Conservation (phyloP, 2,329 filamentous ascomycete genomes). For the Lanzia echinophila region DNA sequence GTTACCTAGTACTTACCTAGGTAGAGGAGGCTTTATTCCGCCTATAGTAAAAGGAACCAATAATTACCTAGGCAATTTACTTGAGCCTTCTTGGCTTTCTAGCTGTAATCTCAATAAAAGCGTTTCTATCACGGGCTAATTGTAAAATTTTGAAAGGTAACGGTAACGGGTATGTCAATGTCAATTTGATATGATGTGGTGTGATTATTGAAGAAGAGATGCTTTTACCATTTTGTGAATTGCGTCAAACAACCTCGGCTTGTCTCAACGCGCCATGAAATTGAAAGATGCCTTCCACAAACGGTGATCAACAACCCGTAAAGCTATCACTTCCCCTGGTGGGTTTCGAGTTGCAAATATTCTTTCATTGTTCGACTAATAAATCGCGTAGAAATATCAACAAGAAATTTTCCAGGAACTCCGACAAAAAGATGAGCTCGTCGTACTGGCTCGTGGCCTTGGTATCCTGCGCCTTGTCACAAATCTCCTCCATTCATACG, state of each 20-base stretch:
- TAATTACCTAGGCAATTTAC: neutral
- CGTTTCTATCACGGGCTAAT: no score
- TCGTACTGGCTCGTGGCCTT: slow-evolving; percentile 84
- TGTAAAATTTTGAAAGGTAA: no score
- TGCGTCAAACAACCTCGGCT: neutral
- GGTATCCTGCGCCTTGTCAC: slow-evolving; percentile 87
- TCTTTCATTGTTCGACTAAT: slow-evolving; percentile 12
- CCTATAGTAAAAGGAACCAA: neutral
- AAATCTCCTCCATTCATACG: slow-evolving; percentile 95
- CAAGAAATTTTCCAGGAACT: slow-evolving; percentile 91
- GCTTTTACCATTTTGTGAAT: neutral
- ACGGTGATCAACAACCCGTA: slow-evolving; percentile 57
- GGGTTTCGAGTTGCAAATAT: slow-evolving; percentile 15
- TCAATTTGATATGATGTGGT: neutral
- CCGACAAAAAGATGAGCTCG: slow-evolving; percentile 84
- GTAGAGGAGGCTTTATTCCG: neutral
- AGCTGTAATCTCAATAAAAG: no score
- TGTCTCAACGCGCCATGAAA: slow-evolving; percentile 19
- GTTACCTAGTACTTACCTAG: neutral
- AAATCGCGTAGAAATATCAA: slow-evolving; percentile 65
- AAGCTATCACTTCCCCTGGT: slow-evolving; percentile 75
- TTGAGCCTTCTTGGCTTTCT: no score
- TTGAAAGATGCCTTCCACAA: slow-evolving; percentile 29
- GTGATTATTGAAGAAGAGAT: neutral
- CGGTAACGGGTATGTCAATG: no score